A percentile compares a stretch with the other conserved stretches of the same genome.
Evolutionary conservation across 805 yeast species (phyloP).

Genomic region (Hanseniaspora occidentalis): DNA sequence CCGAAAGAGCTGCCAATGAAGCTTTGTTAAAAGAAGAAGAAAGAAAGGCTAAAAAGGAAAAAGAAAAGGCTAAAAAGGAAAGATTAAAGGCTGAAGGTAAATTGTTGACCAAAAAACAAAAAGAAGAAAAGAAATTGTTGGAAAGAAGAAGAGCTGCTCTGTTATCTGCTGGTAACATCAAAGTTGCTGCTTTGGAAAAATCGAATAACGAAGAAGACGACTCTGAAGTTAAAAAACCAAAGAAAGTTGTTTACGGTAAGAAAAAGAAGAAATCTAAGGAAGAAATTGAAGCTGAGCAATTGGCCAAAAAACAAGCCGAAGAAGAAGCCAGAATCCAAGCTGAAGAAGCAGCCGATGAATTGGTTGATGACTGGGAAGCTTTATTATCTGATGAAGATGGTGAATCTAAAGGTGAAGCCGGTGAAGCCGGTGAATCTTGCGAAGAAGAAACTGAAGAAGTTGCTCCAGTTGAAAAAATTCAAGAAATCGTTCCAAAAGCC

Average conservation of each 20-base stretch:
- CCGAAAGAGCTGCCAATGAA: constrained; percentile 33
- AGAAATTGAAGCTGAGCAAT: constrained; percentile 12
- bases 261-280: constrained; percentile 44
- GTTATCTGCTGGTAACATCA: constrained; percentile 58
- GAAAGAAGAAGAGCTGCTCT: constrained; percentile 86
- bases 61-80: constrained; percentile 75
- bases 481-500: constrained; percentile 16
- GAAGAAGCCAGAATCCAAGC: constrained; percentile 17
- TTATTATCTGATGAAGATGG: constrained; percentile 50
- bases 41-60: constrained; percentile 64
- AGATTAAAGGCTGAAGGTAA: constrained; percentile 95
- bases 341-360: constrained; percentile 38
- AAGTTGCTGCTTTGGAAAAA: constrained; percentile 58
- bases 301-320: constrained; percentile 17
- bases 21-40: constrained; percentile 42
- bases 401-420: constrained; percentile 42
- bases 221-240: constrained; percentile 34
- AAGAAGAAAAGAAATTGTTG: constrained; percentile 73
- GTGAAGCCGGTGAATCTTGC: constrained; percentile 10
- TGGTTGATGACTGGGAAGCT: constrained; percentile 81
- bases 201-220: constrained; percentile 10
- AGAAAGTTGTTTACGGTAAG: constrained; percentile 58
- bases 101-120: constrained; percentile 84
- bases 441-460: constrained; percentile 10
- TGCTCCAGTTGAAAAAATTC: constrained; percentile 22